These are phyloP conservation scores for Penicillium freii DNA, from an alignment of 2,329 filamentous ascomycete species.

Conservation along the genomic window DNA sequence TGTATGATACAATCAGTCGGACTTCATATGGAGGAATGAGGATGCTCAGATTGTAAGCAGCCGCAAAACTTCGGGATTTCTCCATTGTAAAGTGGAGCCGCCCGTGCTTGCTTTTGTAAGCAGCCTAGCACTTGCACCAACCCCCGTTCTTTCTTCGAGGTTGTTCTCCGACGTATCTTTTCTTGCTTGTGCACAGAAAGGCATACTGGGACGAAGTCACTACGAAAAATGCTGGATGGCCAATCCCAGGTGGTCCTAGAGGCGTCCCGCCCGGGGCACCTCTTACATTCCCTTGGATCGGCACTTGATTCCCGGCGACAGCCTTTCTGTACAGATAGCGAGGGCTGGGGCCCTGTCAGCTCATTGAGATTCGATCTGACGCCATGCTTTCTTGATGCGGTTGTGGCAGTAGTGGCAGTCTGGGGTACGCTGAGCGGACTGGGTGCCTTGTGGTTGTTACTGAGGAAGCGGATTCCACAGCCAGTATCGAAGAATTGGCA, in stretches of 20 bases:
- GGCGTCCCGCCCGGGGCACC: slow-evolving; percentile 28
- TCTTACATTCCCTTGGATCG: slow-evolving; percentile 27
- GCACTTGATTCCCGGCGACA: slow-evolving; percentile 48
- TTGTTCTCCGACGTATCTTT: slow-evolving; percentile 9
- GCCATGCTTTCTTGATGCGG: slow-evolving; percentile 93
- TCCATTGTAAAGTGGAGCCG: slow-evolving; percentile 9
- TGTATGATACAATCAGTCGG: background rate
- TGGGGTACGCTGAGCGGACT: slow-evolving; percentile 78
- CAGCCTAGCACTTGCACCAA: slow-evolving; percentile 12
- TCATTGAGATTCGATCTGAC: slow-evolving; percentile 88
- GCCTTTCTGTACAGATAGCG: slow-evolving; percentile 79
- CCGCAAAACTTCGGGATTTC: background rate
- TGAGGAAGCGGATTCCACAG: slow-evolving; percentile 65
- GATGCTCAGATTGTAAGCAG: background rate
- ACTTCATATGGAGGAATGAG: background rate
- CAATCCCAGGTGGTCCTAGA: slow-evolving; percentile 36
- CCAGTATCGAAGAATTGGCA: slow-evolving; percentile 80
- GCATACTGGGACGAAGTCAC: slow-evolving; percentile 25
- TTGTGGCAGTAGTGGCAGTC: slow-evolving; percentile 72
- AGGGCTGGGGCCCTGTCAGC: slow-evolving; percentile 95
- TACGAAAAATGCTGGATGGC: slow-evolving; percentile 36
- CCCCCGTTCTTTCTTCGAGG: slow-evolving; percentile 13
- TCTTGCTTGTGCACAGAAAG: slow-evolving; percentile 20
- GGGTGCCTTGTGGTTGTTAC: slow-evolving; percentile 74
- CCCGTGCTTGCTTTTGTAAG: slow-evolving; percentile 21